Conservation (phyloP, 257 asterid genomes). For the Solanum bukasovii region DNA sequence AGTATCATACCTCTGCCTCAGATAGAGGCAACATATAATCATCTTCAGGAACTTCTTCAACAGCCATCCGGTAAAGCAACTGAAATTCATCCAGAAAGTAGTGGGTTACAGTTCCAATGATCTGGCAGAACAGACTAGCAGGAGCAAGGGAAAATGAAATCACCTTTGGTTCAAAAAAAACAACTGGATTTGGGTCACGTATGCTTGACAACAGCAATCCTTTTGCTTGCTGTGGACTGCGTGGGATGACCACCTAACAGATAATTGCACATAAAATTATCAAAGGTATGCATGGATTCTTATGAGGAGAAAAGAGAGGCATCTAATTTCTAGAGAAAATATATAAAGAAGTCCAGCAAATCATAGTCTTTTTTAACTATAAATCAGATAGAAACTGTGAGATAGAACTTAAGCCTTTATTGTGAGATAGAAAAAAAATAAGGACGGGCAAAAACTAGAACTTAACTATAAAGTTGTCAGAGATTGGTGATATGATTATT, state of each 20-base stretch:
- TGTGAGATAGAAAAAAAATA: neutral
- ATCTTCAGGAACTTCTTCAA: conserved; percentile 84
- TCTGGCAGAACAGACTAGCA: neutral
- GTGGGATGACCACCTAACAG: conserved; percentile 86
- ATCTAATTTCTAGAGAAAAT: neutral
- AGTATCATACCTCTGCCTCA: conserved; percentile 75
- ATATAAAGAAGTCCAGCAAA: neutral
- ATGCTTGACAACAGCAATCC: conserved; percentile 74
- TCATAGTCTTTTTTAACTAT: neutral
- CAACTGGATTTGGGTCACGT: conserved; percentile 90
- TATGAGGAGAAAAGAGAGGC: neutral
- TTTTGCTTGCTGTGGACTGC: conserved; percentile 92
- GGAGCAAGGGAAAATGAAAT: neutral
- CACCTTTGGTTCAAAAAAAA: conserved; percentile 96
- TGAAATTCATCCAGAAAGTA: conserved; percentile 12
- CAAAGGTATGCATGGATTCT: neutral
- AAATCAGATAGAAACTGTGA: neutral
- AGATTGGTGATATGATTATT: neutral
- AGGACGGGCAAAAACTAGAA: neutral
- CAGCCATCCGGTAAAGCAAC: conserved; percentile 96
- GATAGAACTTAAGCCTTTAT: neutral
- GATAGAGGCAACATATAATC: conserved; percentile 90
- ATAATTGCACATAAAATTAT: neutral
- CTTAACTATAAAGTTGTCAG: neutral
- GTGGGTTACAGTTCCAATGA: neutral